These are phyloP conservation scores for Glycine latifolia DNA, from an alignment of 306 rosid species.

Conservation along the genomic window DNA sequence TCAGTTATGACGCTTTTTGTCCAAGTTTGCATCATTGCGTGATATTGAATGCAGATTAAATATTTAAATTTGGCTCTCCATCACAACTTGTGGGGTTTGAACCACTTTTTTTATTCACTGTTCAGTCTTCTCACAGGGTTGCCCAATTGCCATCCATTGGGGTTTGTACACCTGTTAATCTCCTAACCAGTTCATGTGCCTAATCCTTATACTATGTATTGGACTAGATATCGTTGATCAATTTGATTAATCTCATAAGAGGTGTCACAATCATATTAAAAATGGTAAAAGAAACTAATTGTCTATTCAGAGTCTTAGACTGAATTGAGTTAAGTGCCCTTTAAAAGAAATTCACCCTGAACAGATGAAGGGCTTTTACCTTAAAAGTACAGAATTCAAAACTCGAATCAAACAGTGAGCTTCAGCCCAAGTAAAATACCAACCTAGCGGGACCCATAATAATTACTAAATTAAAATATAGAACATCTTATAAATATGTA, in stretches of 20 bases:
- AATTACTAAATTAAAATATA: too few relatives aligned
- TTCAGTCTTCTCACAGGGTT: too few relatives aligned
- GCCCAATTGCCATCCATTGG: too few relatives aligned
- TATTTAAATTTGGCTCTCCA: neutral
- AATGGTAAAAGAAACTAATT: neutral
- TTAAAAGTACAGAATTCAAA: neutral
- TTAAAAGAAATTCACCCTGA: neutral
- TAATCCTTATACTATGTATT: constrained; percentile 1
- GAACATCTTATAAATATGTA: neutral
- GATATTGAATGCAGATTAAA: neutral
- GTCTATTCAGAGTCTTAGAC: neutral
- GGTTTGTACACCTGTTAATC: neutral
- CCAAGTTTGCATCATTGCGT: neutral
- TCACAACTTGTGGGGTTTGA: neutral
- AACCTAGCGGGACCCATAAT: constrained; percentile 5
- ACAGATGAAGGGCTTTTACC: neutral
- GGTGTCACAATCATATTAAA: neutral
- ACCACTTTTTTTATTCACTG: neutral
- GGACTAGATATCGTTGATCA: neutral
- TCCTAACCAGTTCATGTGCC: constrained; percentile 18
- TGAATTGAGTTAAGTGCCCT: neutral
- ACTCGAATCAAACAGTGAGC: neutral
- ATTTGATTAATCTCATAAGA: neutral
- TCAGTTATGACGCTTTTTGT: neutral
- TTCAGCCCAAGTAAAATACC: neutral